Conservation (phyloP, 805 yeast genomes). For the Candida andamanensis region DNA sequence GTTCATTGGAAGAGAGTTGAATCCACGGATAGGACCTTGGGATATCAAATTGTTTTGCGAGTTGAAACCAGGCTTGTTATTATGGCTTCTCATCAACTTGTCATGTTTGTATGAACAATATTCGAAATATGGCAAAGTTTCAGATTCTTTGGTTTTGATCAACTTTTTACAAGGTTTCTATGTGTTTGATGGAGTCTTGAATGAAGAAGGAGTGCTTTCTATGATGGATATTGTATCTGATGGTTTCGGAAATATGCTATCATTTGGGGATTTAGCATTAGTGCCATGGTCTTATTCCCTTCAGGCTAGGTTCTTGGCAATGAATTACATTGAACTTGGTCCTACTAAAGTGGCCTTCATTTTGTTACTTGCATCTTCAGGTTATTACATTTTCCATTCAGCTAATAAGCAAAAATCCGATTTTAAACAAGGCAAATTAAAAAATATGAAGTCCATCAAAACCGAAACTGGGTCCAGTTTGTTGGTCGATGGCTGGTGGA, state of each 20-base stretch:
- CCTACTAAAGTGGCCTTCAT: constrained; percentile 33
- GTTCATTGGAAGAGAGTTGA: constrained; percentile 95
- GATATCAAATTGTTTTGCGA: constrained; percentile 92
- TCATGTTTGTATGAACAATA: constrained; percentile 82
- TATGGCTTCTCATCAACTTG: constrained; percentile 77
- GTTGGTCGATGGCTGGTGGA: constrained; percentile 96
- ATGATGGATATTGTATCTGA: constrained; percentile 97
- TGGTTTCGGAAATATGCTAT: constrained; percentile 95
- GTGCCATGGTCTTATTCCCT: constrained; percentile 89
- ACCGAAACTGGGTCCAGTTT: constrained; percentile 77
- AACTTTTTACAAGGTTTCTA: constrained; percentile 71
- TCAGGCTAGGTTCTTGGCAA: constrained; percentile 68
- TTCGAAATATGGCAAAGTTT: constrained; percentile 49
- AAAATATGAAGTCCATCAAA: constrained; percentile 54
- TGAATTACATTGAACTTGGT: constrained; percentile 54
- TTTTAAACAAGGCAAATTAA: constrained; percentile 73
- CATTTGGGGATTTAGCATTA: constrained; percentile 89
- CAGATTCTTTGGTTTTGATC: constrained; percentile 70
- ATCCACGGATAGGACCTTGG: constrained; percentile 80
- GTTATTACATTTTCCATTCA: constrained; percentile 78
- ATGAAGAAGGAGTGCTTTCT: constrained; percentile 82
- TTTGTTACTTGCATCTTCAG: constrained; percentile 46
- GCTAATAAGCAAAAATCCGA: constrained; percentile 81
- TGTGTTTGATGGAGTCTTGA: constrained; percentile 85
- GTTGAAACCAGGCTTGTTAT: constrained; percentile 86